A percentile compares a stretch with the other conserved stretches of the same genome.
phyloP scores from a whole-genome alignment of 352 stramenopile species.

The Pythium utonaiense region DNA sequence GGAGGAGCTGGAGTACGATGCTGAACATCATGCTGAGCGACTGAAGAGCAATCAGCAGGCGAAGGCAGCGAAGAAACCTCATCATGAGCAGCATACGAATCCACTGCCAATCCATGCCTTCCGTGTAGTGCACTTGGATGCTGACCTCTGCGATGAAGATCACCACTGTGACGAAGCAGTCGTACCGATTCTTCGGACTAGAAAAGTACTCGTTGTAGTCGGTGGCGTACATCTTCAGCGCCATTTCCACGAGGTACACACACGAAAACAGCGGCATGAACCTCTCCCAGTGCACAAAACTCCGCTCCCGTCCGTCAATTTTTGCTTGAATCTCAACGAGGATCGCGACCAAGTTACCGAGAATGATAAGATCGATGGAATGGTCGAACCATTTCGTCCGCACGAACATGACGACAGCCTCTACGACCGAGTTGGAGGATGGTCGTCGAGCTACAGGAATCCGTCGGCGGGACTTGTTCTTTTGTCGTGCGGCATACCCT shows the following conservation, averaged over 20 bases:
- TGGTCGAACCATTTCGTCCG: slow-evolving; percentile 33
- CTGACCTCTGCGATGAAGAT: slow-evolving; percentile 53
- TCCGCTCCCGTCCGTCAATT: slow-evolving; percentile 24
- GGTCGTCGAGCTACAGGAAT: neutral
- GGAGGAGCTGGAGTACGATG: slow-evolving; percentile 44
- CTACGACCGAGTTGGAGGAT: slow-evolving; percentile 17
- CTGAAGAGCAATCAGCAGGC: slow-evolving; percentile 44
- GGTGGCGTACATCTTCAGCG: slow-evolving; percentile 70
- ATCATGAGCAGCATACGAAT: slow-evolving; percentile 54
- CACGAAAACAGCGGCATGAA: slow-evolving; percentile 70
- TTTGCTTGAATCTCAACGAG: slow-evolving; percentile 50
- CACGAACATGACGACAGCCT: slow-evolving; percentile 27
- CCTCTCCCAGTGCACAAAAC: slow-evolving; percentile 36
- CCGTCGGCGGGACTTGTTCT: slow-evolving; percentile 15
- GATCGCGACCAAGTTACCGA: slow-evolving; percentile 44
- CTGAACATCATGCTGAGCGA: slow-evolving; percentile 50
- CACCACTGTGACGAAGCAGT: slow-evolving; percentile 71
- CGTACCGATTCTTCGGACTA: slow-evolving; percentile 75
- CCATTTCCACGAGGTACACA: slow-evolving; percentile 77
- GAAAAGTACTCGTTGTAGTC: slow-evolving; percentile 54
- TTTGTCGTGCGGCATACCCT: slow-evolving; percentile 18
- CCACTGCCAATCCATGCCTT: slow-evolving; percentile 41
- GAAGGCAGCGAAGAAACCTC: slow-evolving; percentile 52
- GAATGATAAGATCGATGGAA: slow-evolving; percentile 34
- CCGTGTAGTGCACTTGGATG: slow-evolving; percentile 44